Evolutionary conservation across 148 eudicot genomes (phyloP).

Genomic region (Persicaria tinctoria): DNA sequence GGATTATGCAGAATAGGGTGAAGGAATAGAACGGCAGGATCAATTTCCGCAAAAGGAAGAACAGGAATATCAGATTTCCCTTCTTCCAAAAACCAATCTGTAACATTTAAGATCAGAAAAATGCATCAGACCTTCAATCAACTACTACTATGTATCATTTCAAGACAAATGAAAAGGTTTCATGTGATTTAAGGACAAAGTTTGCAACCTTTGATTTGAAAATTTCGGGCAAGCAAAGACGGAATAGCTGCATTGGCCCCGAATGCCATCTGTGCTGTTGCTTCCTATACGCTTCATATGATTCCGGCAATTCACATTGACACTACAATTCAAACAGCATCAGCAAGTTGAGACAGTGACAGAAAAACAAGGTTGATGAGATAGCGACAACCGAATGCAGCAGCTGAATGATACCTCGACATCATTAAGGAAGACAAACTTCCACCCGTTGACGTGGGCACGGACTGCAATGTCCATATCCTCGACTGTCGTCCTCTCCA

Average conservation of each 20-base stretch:
- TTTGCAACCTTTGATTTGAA: slow-evolving; percentile 59
- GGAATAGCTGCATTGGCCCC: slow-evolving; percentile 96
- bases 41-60: slow-evolving; percentile 85
- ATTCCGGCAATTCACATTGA: slow-evolving; percentile 94
- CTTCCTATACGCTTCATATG: slow-evolving; percentile 66
- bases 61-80: slow-evolving; percentile 72
- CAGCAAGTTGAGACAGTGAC: background rate
- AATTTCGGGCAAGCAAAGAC: slow-evolving; percentile 84
- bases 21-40: slow-evolving; percentile 92
- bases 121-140: background rate
- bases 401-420: slow-evolving; percentile 58
- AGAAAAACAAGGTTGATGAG: too few species aligned
- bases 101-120: slow-evolving; percentile 17
- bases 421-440: slow-evolving; percentile 88
- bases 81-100: slow-evolving; percentile 93
- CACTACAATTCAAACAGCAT: slow-evolving; percentile 39
- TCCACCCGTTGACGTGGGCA: slow-evolving; percentile 97
- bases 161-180: background rate
- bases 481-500: slow-evolving; percentile 98
- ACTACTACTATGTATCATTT: background rate
- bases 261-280: slow-evolving; percentile 98
- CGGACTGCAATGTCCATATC: slow-evolving; percentile 99
- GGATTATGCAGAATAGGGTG: slow-evolving; percentile 89
- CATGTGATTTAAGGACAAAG: background rate
- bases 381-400: background rate